A percentile compares a stretch with the other conserved stretches of the same genome.
Evolutionary conservation across 2,329 filamentous ascomycete genomes (phyloP).

Genomic region (Dothistroma pini): DNA sequence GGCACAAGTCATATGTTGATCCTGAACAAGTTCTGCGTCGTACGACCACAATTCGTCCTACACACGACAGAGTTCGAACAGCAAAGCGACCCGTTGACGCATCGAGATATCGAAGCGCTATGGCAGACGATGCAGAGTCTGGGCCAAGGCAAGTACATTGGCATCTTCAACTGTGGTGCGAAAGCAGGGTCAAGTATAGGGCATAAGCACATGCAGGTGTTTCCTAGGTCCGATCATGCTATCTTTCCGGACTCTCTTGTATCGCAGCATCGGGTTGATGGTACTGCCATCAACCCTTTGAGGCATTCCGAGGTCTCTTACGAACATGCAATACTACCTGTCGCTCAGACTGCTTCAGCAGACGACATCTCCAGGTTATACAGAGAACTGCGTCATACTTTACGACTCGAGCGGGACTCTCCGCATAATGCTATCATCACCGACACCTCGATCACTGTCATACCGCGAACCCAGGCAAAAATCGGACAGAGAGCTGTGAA

Average conservation of each 20-base stretch:
- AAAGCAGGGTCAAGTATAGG: constrained; percentile 43
- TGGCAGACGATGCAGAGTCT: constrained; percentile 34
- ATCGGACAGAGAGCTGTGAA: constrained; percentile 32
- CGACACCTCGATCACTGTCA: constrained; percentile 34
- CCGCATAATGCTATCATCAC: constrained; percentile 38
- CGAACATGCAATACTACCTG: constrained; percentile 13
- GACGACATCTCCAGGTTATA: constrained; percentile 20
- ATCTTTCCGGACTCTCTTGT: constrained; percentile 23
- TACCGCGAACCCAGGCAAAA: constrained; percentile 33
- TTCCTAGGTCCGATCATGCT: constrained; percentile 33
- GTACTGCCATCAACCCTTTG: background rate
- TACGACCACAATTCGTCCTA: constrained; percentile 38
- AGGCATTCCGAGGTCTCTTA: background rate
- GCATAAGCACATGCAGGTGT: constrained; percentile 47
- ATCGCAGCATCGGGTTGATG: constrained; percentile 2
- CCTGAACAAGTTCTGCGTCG: constrained; percentile 39
- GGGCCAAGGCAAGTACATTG: constrained; percentile 30
- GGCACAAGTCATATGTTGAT: constrained; percentile 35
- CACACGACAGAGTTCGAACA: constrained; percentile 39
- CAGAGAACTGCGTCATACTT: constrained; percentile 13
- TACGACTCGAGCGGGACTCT: constrained; percentile 17
- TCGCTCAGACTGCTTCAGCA: constrained; percentile 4
- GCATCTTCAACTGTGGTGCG: constrained; percentile 47
- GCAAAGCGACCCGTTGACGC: constrained; percentile 40
- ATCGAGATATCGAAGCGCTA: constrained; percentile 36